Evolutionary conservation across 768 basidiomycete genomes (phyloP), one percentile per base, ranked within the genome.

Genomic region (Lactarius tabidus): DNA sequence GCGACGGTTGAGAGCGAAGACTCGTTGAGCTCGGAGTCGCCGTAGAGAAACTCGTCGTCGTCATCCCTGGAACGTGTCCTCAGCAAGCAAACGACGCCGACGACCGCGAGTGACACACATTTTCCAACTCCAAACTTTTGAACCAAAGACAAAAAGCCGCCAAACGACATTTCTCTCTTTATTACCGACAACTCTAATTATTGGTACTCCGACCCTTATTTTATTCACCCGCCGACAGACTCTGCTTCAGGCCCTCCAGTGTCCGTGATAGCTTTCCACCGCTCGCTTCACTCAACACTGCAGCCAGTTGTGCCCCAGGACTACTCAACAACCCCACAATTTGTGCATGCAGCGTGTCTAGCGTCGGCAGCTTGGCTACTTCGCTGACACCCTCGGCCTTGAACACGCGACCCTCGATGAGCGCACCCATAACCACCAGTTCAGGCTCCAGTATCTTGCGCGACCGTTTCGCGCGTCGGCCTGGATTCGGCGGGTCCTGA

Each of bases 241-340:
- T 81, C 73, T 83, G 81, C 77, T 85, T 87, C 74, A 90, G 78
- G 1, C 91, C 91, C 70, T 91, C 88, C 71, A 93, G 71, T 48
- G 89, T 87, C 79, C 90, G 78, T 62, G 87, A 84, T 72, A 91
- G 73, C 66, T 78, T 82, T 38, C 86, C 89, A 51, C 90, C 90
- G 56, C 83, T 81, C 45, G 89, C 88, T 72, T 88, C 83, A 63
- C 81, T 83, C 64, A 93, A 74, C 51, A 91, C 81, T 55, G 84
- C 86, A 4, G 89, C 84, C 55, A 95, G 79, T 75, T 91, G 88
- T 66, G 83, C 79, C 14, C 84, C 87, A 52, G 91, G 92, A 17
- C 85, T 80, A 63, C 88, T 88, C 66, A 98, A 74, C 76, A 97
- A 67, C 9, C 94, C 95, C 17, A 95, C 88, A 62, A 98, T 81